Conservation (phyloP, 1,284 basidiomycete species). For the Farysia itapuensis region DNA sequence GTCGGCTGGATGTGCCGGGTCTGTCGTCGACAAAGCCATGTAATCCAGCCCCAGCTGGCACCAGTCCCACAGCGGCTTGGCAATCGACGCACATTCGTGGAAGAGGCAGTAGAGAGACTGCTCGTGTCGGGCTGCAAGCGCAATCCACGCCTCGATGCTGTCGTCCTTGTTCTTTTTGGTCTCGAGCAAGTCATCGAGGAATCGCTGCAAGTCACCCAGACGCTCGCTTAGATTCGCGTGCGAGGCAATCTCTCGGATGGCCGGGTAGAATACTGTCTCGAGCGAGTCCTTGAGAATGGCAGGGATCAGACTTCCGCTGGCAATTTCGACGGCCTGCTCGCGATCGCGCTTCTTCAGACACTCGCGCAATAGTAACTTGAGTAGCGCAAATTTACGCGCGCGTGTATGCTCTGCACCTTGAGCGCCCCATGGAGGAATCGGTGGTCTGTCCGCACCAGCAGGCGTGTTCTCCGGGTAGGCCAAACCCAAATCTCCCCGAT, state of each 20-base stretch:
- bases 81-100: slow-evolving; percentile 53
- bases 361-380: slow-evolving; percentile 54
- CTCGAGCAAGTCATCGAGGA: slow-evolving; percentile 54
- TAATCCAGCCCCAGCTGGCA: slow-evolving; percentile 51
- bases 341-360: slow-evolving; percentile 52
- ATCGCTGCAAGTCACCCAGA: slow-evolving; percentile 53
- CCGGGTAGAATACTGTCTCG: slow-evolving; percentile 50
- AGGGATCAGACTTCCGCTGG: slow-evolving; percentile 46
- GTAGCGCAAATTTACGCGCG: slow-evolving; percentile 54
- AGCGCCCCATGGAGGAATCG: slow-evolving; percentile 41
- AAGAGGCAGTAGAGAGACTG: slow-evolving; percentile 53
- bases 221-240: slow-evolving; percentile 46
- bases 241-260: slow-evolving; percentile 41
- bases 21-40: slow-evolving; percentile 55
- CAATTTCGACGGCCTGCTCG: slow-evolving; percentile 47
- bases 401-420: slow-evolving; percentile 30
- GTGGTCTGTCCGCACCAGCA: slow-evolving; percentile 19
- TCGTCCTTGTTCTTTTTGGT: slow-evolving; percentile 39
- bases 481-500: slow-evolving; percentile 35
- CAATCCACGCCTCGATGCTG: slow-evolving; percentile 51
- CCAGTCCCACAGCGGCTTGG: slow-evolving; percentile 51
- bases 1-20: slow-evolving; percentile 52
- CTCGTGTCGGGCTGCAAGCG: slow-evolving; percentile 52
- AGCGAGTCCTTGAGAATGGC: slow-evolving; percentile 55
- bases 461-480: slow-evolving; percentile 52